Conservation (phyloP, 2,329 filamentous ascomycete genomes). For the Trichothecium sympodiale region DNA sequence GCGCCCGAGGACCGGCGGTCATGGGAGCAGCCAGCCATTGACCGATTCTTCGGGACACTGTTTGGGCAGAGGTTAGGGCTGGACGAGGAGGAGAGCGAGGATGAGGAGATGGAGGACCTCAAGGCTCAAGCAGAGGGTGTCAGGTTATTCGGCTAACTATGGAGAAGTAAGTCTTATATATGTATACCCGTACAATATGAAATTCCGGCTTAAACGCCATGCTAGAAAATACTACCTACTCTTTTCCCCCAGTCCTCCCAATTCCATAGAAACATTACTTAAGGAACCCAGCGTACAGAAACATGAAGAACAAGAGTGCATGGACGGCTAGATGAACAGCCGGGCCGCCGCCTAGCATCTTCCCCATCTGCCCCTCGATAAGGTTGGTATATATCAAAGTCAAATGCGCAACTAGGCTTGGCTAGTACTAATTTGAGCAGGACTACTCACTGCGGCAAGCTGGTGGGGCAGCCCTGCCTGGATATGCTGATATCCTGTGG, state of each 20-base stretch:
- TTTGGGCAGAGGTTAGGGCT: slow-evolving; percentile 61
- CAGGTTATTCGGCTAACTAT: slow-evolving; percentile 30
- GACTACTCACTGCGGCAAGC: too few relatives aligned
- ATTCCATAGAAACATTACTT: too few relatives aligned
- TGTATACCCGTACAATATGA: not conserved
- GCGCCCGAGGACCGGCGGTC: slow-evolving; percentile 69
- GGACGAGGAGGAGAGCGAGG: slow-evolving; percentile 40
- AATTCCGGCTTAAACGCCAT: too few relatives aligned
- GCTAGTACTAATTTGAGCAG: too few relatives aligned
- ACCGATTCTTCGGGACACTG: slow-evolving; percentile 64
- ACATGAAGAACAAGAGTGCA: slow-evolving; percentile 21
- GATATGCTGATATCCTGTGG: too few relatives aligned
- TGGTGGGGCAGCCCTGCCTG: too few relatives aligned
- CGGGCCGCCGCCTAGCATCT: slow-evolving; percentile 31
- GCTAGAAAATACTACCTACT: too few relatives aligned
- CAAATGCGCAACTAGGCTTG: too few relatives aligned
- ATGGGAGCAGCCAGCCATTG: slow-evolving; percentile 75
- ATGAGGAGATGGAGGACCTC: slow-evolving; percentile 22
- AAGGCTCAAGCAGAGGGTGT: slow-evolving; percentile 34
- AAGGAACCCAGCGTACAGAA: slow-evolving; percentile 14
- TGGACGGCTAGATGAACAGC: slow-evolving; percentile 33
- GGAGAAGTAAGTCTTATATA: not conserved
- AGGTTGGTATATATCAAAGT: too few relatives aligned
- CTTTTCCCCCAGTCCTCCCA: too few relatives aligned
- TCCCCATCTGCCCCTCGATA: slow-evolving; percentile 7